Conservation (phyloP, 2,329 filamentous ascomycete species). For the Metarhizium rileyi region DNA sequence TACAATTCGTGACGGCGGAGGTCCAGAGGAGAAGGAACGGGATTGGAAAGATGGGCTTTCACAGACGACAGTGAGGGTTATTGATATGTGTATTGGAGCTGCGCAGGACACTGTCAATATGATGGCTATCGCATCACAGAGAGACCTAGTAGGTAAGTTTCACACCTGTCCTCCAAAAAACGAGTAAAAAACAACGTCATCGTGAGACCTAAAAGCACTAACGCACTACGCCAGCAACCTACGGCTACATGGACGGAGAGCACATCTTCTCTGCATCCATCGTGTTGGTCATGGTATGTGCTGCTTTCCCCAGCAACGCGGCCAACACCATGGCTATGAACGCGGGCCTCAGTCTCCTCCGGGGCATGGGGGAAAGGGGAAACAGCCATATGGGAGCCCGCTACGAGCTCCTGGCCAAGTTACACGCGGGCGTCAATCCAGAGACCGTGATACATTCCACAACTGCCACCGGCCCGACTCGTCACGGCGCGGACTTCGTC, state of each 20-base stretch:
- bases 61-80: slow-evolving; percentile 37
- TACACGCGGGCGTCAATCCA: slow-evolving; percentile 17
- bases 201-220: neutral
- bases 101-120: slow-evolving; percentile 30
- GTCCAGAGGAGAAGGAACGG: slow-evolving; percentile 18
- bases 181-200: too few relatives aligned
- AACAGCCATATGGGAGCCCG: slow-evolving; percentile 34
- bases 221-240: slow-evolving; percentile 30
- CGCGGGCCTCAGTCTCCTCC: slow-evolving; percentile 34
- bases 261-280: slow-evolving; percentile 45
- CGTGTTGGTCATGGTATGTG: slow-evolving; percentile 44
- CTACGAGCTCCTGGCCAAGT: slow-evolving; percentile 19
- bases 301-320: slow-evolving; percentile 37
- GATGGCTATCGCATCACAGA: slow-evolving; percentile 13
- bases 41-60: slow-evolving; percentile 31
- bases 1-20: slow-evolving; percentile 8
- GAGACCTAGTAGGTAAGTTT: slow-evolving; percentile 34
- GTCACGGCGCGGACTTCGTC: neutral
- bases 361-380: slow-evolving; percentile 40
- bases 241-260: slow-evolving; percentile 48
- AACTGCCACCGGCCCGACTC: neutral
- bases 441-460: neutral
- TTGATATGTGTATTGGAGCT: slow-evolving; percentile 42
- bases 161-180: neutral
- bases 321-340: slow-evolving; percentile 35